Percentiles rank a stretch among this genome's conserved stretches.
Evolutionary conservation across 306 rosid genomes (phyloP).

Genomic region (Arachis hypogaea): DNA sequence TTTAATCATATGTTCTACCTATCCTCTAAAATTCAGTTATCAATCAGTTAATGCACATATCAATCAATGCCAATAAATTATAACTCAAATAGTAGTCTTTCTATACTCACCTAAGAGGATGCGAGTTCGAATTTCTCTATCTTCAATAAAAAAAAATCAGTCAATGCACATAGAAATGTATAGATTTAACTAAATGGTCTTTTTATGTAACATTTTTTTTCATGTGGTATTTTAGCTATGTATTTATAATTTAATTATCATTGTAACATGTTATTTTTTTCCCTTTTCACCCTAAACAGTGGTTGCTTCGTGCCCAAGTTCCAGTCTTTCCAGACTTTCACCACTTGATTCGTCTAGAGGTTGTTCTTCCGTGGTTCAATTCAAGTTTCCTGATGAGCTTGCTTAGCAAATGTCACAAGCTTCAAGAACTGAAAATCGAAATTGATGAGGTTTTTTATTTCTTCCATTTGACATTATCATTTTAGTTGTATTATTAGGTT

Average conservation of each 20-base stretch:
- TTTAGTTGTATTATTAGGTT: neutral
- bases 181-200: no score
- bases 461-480: no score
- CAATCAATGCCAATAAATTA: no score
- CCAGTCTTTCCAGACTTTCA: neutral
- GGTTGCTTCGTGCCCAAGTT: neutral
- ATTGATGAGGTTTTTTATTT: neutral
- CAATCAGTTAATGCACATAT: no score
- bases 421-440: neutral
- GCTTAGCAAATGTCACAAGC: conserved; percentile 17
- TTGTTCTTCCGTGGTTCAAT: conserved; percentile 19
- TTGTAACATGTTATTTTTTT: neutral
- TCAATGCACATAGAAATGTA: no score
- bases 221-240: neutral
- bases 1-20: no score
- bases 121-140: no score
- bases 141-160: no score
- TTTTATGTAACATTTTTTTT: no score
- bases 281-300: neutral
- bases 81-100: no score
- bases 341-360: neutral
- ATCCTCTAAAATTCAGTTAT: no score
- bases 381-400: neutral
- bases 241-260: neutral
- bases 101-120: no score